phyloP scores from a whole-genome alignment of 2,329 filamentous ascomycete species.

The Colletotrichum spinosum region DNA sequence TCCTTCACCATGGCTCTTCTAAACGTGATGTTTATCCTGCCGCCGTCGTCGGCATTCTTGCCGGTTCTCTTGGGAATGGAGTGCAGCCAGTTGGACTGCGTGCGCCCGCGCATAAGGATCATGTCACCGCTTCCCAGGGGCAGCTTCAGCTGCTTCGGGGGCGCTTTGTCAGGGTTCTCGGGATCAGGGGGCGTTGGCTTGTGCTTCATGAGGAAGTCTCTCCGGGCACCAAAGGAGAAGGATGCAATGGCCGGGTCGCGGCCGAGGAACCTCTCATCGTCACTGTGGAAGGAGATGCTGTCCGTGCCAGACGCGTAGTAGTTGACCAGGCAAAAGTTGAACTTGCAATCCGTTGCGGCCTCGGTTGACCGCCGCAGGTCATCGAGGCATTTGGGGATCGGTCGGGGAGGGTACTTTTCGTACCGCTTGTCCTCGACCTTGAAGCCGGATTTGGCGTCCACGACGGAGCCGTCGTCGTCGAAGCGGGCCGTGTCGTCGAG shows the following conservation, averaged over 20 bases:
- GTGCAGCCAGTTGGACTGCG: constrained; percentile 83
- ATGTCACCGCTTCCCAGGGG: constrained; percentile 77
- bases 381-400: constrained; percentile 77
- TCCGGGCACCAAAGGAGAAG: constrained; percentile 76
- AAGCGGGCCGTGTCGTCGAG: constrained; percentile 74
- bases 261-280: constrained; percentile 83
- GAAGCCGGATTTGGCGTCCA: constrained; percentile 56
- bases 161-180: constrained; percentile 13
- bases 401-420: constrained; percentile 69
- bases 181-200: constrained; percentile 65
- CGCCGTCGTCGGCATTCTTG: constrained; percentile 70
- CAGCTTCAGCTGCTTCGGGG: constrained; percentile 58
- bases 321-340: constrained; percentile 86
- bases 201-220: constrained; percentile 85
- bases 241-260: constrained; percentile 78
- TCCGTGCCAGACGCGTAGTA: constrained; percentile 84
- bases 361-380: constrained; percentile 72
- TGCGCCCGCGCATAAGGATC: constrained; percentile 80
- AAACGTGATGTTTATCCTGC: constrained; percentile 83
- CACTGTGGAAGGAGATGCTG: constrained; percentile 83
- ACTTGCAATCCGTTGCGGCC: constrained; percentile 72
- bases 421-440: constrained; percentile 65
- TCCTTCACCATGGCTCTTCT: constrained; percentile 75
- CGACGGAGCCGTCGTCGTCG: constrained; percentile 52
- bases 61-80: constrained; percentile 81